A percentile compares a stretch with the other conserved stretches of the same genome.
phyloP scores from a whole-genome alignment of 371 early-diverging fungal species.

The Mucor lusitanicus region DNA sequence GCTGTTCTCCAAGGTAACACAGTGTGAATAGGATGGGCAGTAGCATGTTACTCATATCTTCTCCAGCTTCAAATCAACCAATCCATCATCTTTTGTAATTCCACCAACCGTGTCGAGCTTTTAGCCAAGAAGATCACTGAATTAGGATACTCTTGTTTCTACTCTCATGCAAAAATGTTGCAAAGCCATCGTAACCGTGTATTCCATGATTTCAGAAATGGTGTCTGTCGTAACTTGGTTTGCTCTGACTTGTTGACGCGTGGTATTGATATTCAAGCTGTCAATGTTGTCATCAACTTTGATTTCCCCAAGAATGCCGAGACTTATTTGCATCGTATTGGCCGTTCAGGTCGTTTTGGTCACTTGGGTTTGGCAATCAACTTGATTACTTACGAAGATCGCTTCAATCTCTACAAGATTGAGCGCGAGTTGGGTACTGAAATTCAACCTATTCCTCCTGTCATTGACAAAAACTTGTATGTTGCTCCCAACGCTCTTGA shows the following conservation, averaged over 20 bases:
- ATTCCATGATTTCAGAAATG: slow-evolving; percentile 98
- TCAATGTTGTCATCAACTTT: slow-evolving; percentile 99
- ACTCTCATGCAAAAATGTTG: slow-evolving; percentile 97
- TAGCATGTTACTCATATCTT: background rate
- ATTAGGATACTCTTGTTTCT: slow-evolving; percentile 98
- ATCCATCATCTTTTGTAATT: slow-evolving; percentile 99
- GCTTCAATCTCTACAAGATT: slow-evolving; percentile 93
- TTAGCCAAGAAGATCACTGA: slow-evolving; percentile 98
- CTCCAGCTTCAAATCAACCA: slow-evolving; percentile 96
- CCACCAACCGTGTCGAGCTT: slow-evolving; percentile 96
- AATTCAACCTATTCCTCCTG: slow-evolving; percentile 94
- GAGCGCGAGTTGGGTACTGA: slow-evolving; percentile 98
- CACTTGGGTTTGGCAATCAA: slow-evolving; percentile 97
- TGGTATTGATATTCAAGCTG: slow-evolving; percentile 99
- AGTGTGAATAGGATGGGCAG: too few species aligned
- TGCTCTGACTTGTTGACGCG: slow-evolving; percentile 96
- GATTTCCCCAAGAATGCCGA: slow-evolving; percentile 99
- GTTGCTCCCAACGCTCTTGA: slow-evolving; percentile 74
- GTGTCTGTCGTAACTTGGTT: slow-evolving; percentile 94
- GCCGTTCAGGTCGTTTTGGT: slow-evolving; percentile 97
- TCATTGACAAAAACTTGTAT: slow-evolving; percentile 90
- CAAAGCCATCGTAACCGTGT: slow-evolving; percentile 98
- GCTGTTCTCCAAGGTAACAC: slow-evolving; percentile 85
- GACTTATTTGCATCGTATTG: slow-evolving; percentile 99
- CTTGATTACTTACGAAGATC: slow-evolving; percentile 95